A percentile compares a stretch with the other conserved stretches of the same genome.
Evolutionary conservation across 129 eudicot genomes (phyloP).

Genomic region (Ambrosia artemisiifolia): DNA sequence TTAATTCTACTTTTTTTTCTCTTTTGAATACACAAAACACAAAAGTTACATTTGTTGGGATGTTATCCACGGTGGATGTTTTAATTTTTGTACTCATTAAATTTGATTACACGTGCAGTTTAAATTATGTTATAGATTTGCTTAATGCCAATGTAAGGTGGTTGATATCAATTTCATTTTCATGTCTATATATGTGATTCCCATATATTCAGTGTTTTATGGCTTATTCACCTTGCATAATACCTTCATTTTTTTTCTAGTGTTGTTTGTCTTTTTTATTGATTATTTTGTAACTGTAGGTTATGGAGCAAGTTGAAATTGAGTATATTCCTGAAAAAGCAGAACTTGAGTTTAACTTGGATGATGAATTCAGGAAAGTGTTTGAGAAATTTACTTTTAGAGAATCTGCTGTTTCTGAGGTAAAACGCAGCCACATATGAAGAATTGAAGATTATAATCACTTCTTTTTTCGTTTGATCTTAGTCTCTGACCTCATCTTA

Average conservation of each 20-base stretch:
- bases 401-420: constrained; percentile 64
- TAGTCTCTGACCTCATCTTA: background rate
- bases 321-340: constrained; percentile 86
- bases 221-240: constrained; percentile 6
- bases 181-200: background rate
- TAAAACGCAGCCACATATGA: constrained; percentile 16
- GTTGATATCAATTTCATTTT: constrained; percentile 3
- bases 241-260: background rate
- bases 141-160: constrained; percentile 6
- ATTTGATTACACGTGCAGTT: background rate
- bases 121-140: constrained; percentile 6
- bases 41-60: background rate
- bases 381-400: constrained; percentile 74
- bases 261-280: background rate
- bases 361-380: constrained; percentile 80
- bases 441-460: background rate
- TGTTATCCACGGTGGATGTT: background rate
- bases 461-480: background rate
- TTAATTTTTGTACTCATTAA: background rate
- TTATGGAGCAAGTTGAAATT: constrained; percentile 63
- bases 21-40: background rate
- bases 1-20: background rate
- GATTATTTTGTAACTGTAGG: constrained; percentile 21
- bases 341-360: constrained; percentile 63
- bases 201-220: background rate